phyloP scores from a whole-genome alignment of 2,329 filamentous ascomycete genomes.

The Cadophora luteo-olivacea region DNA sequence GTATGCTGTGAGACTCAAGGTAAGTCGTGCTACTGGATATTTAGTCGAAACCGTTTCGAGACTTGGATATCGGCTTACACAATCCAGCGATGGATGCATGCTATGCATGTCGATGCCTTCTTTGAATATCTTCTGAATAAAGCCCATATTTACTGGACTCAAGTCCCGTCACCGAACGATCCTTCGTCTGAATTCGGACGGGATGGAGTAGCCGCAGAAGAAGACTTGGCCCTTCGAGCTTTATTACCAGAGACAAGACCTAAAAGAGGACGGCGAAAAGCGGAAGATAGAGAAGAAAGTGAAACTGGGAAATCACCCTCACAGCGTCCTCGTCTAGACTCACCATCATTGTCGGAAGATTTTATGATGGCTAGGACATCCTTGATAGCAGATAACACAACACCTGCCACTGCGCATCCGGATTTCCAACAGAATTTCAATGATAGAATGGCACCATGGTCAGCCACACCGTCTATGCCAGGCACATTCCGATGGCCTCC shows the following conservation, averaged over 20 bases:
- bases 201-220: slow-evolving; percentile 84
- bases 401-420: slow-evolving; percentile 50
- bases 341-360: slow-evolving; percentile 52
- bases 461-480: slow-evolving; percentile 39
- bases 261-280: slow-evolving; percentile 66
- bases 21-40: slow-evolving; percentile 47
- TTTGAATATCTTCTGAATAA: slow-evolving; percentile 88
- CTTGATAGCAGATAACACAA: slow-evolving; percentile 46
- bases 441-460: slow-evolving; percentile 40
- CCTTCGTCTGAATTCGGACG: slow-evolving; percentile 70
- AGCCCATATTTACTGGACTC: slow-evolving; percentile 78
- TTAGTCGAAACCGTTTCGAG: not conserved
- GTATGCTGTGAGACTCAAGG: slow-evolving; percentile 91
- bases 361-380: slow-evolving; percentile 43
- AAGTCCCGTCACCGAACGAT: slow-evolving; percentile 70
- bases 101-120: slow-evolving; percentile 93
- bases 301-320: slow-evolving; percentile 56
- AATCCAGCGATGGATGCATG: slow-evolving; percentile 90
- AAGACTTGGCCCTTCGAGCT: slow-evolving; percentile 86
- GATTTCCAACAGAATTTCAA: slow-evolving; percentile 37
- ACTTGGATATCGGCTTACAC: slow-evolving; percentile 12
- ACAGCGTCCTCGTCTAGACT: slow-evolving; percentile 69
- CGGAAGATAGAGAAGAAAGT: slow-evolving; percentile 63
- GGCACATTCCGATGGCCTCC: slow-evolving; percentile 47
- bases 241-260: slow-evolving; percentile 78